phyloP scores from a whole-genome alignment of 2,329 filamentous ascomycete species.

The Macrophomina pseudophaseolina region DNA sequence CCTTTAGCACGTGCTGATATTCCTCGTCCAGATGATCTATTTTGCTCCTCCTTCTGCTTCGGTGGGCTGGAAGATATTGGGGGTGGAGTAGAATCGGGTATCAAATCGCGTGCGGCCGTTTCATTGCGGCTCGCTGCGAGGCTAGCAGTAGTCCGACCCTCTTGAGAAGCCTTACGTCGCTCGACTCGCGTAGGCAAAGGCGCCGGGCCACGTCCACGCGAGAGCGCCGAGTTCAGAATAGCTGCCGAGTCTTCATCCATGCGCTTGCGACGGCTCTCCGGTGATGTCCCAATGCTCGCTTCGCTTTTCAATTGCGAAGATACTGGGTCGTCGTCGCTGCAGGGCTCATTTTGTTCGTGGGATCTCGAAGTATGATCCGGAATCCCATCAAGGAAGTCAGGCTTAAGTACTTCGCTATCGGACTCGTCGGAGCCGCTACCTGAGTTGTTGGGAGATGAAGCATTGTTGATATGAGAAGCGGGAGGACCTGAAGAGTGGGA shows the following conservation, averaged over 20 bases:
- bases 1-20: background rate
- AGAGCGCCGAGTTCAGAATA: background rate
- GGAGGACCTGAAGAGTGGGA: background rate
- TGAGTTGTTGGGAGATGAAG: background rate
- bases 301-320: background rate
- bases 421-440: background rate
- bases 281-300: background rate
- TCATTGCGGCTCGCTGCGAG: background rate
- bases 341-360: background rate
- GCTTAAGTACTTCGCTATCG: conserved; percentile 2
- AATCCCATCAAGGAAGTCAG: conserved; percentile 10
- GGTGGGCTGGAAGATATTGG: background rate
- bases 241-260: conserved; percentile 1
- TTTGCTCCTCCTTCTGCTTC: background rate
- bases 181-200: background rate
- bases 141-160: background rate
- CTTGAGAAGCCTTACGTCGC: background rate
- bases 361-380: background rate
- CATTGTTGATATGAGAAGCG: background rate
- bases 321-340: background rate
- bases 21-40: background rate
- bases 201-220: background rate
- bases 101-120: background rate
- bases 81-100: background rate
- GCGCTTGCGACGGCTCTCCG: background rate